Percentiles rank a stretch among this genome's conserved stretches.
Evolutionary conservation across 257 asterid species (phyloP).

Genomic region (Coffea eugenioides): DNA sequence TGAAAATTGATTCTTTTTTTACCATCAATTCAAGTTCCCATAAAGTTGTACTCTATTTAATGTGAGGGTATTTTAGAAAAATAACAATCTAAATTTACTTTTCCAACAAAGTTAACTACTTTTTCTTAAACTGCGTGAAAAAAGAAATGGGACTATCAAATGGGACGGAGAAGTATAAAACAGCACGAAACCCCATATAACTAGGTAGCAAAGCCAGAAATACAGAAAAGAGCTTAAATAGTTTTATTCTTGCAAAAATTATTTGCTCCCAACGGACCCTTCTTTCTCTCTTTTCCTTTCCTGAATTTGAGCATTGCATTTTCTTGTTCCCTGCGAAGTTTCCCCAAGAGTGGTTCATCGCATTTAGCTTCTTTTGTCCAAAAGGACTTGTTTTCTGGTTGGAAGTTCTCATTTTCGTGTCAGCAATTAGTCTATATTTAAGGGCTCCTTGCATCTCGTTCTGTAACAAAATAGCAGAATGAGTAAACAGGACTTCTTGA

Average conservation of each 20-base stretch:
- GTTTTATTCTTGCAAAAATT: not conserved
- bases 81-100: no score
- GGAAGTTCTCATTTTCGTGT: not conserved
- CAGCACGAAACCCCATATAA: constrained; percentile 20
- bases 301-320: not conserved
- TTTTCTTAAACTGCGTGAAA: no score
- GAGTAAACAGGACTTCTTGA: constrained; percentile 58
- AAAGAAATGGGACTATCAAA: not conserved
- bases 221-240: constrained; percentile 1
- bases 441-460: not conserved
- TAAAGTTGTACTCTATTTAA: no score
- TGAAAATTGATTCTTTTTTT: no score
- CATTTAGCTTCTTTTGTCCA: not conserved
- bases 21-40: no score
- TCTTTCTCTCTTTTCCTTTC: not conserved
- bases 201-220: not conserved
- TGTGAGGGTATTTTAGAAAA: no score
- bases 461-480: constrained; percentile 19
- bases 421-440: not conserved
- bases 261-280: constrained; percentile 1
- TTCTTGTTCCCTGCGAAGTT: not conserved
- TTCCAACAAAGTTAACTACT: no score
- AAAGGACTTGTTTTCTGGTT: not conserved
- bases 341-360: not conserved
- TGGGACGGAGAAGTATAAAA: not conserved